Percentiles rank a stretch among this genome's conserved stretches.
These are phyloP conservation scores for Beauveria sp. DNA, from an alignment of 2,329 filamentous ascomycete species.

Conservation along the genomic window DNA sequence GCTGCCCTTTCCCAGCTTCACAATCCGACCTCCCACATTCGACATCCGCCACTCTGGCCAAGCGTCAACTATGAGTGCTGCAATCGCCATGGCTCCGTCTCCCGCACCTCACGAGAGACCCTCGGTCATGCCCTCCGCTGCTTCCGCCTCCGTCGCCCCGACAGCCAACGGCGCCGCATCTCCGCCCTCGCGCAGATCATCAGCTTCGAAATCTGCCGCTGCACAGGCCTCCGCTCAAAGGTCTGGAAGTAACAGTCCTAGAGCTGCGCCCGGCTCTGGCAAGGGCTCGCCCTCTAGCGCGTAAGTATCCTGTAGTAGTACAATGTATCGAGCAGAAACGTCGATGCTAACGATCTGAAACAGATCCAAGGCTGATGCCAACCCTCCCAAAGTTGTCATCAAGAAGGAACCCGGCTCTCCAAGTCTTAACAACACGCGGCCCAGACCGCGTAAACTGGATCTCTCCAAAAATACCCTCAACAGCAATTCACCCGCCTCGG, in stretches of 20 bases:
- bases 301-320: constrained; percentile 37
- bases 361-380: constrained; percentile 44
- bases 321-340: constrained; percentile 1
- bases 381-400: constrained; percentile 73
- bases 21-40: not conserved
- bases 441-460: constrained; percentile 70
- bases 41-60: not conserved
- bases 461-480: constrained; percentile 57
- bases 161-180: constrained; percentile 31
- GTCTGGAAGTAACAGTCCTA: constrained; percentile 49
- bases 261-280: constrained; percentile 27
- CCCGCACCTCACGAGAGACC: constrained; percentile 59
- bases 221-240: constrained; percentile 39
- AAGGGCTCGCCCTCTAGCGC: constrained; percentile 53
- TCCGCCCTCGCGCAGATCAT: constrained; percentile 34
- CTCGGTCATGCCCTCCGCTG: constrained; percentile 44
- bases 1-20: not conserved
- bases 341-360: not conserved
- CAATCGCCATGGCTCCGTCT: constrained; percentile 61
- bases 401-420: constrained; percentile 95
- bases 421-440: constrained; percentile 63
- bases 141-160: constrained; percentile 27
- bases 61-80: constrained; percentile 53
- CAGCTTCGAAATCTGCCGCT: constrained; percentile 25
- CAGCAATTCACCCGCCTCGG: constrained; percentile 48